Percentiles rank a stretch among this genome's conserved stretches.
Evolutionary conservation across 164 flowering plant genomes (phyloP).

Genomic region (Macadamia tetraphylla): DNA sequence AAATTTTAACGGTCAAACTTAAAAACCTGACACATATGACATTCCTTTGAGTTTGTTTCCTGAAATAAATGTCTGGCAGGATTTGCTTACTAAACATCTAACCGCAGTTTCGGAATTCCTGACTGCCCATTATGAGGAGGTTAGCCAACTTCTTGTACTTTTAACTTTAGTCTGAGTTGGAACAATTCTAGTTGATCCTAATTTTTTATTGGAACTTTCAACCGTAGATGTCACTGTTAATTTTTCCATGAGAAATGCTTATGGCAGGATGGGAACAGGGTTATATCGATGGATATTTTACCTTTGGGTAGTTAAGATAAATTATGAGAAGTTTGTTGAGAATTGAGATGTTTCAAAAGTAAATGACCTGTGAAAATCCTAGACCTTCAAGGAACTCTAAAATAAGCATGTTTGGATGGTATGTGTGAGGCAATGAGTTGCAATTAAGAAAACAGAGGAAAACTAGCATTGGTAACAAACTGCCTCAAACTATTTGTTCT

Average conservation of each 20-base stretch:
- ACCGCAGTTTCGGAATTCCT: conserved; percentile 62
- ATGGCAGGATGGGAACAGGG: background rate
- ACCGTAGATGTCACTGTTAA: background rate
- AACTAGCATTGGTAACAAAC: too few species aligned
- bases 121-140: conserved; percentile 80
- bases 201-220: background rate
- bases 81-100: conserved; percentile 85
- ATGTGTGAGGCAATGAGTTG: too few species aligned
- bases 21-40: background rate
- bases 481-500: too few species aligned
- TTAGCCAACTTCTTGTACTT: conserved; percentile 15
- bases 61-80: conserved; percentile 41
- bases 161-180: background rate
- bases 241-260: background rate
- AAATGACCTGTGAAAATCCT: too few species aligned
- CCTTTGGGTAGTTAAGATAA: too few species aligned
- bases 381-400: too few species aligned
- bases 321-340: too few species aligned
- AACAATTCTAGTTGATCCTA: background rate
- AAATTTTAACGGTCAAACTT: background rate
- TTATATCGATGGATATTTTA: too few species aligned
- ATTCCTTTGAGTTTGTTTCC: conserved; percentile 4
- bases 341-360: too few species aligned
- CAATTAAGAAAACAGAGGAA: too few species aligned
- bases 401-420: too few species aligned